Percentiles rank a stretch among this genome's conserved stretches.
Evolutionary conservation across 257 asterid species (phyloP).

Genomic region (Gynochthodes officinalis): DNA sequence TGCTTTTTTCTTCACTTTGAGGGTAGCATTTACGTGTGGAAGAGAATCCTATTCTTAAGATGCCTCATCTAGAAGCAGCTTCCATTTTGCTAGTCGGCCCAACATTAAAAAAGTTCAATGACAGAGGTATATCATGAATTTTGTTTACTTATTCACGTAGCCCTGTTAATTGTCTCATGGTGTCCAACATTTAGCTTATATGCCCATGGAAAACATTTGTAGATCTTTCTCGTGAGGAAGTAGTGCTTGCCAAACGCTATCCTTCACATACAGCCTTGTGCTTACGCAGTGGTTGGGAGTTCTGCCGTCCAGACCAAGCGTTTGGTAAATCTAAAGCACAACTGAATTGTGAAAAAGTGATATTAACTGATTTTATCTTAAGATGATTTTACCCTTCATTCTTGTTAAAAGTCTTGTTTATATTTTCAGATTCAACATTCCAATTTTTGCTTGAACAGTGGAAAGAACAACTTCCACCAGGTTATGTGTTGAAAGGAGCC

Average conservation of each 20-base stretch:
- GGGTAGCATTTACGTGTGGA: constrained; percentile 96
- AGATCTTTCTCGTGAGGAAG: constrained; percentile 90
- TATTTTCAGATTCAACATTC: constrained; percentile 80
- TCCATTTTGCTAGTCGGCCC: constrained; percentile 93
- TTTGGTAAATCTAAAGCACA: constrained; percentile 44
- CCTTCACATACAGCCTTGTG: constrained; percentile 90
- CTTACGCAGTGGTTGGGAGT: constrained; percentile 91
- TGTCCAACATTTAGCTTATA: background rate
- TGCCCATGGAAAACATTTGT: constrained; percentile 23
- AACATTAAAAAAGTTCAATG: constrained; percentile 91
- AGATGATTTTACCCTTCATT: background rate
- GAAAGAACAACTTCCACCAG: constrained; percentile 88
- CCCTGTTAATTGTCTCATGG: background rate
- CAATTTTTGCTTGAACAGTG: constrained; percentile 90
- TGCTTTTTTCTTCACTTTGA: constrained; percentile 12
- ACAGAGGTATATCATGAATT: constrained; percentile 59
- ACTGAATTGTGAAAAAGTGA: background rate
- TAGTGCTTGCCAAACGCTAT: constrained; percentile 77
- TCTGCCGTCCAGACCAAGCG: constrained; percentile 91
- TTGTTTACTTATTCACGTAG: background rate
- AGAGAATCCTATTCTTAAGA: constrained; percentile 97
- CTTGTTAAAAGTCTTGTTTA: background rate
- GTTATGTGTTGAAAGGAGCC: constrained; percentile 71
- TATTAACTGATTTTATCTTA: constrained; percentile 12
- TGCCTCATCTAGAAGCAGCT: constrained; percentile 92